Base-by-base conservation (phyloP, 768 basidiomycete genomes). In the Termitomyces heimii region DNA sequence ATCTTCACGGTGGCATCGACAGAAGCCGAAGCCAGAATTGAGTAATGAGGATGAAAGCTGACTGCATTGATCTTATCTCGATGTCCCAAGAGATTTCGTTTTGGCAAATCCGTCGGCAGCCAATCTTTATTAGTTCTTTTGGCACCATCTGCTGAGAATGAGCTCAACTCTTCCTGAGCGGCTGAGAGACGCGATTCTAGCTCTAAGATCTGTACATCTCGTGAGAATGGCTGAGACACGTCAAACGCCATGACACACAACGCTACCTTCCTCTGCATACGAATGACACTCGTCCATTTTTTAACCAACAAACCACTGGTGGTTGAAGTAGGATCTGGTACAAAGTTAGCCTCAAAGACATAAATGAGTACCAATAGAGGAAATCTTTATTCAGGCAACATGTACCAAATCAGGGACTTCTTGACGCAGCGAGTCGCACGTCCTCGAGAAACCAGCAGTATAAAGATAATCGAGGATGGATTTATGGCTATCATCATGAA, bases 211-310 rank as follows among this genome's bases (percentile, higher is more conserved):
- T 85, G 63, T 13, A 20, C 22, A 37, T 37, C 16, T 18, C 35
- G 6, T 49, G 16, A 44, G 16, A 34, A 51, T 22, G 14, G 18
- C 18, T 8, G 40, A 12, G 43, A 48, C 3, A 40, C 12, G 26
- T 42, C n/a, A 14, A 53, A 44, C 20, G 32, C 28, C 28, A 12
- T 28, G 39, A 43, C 10, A 40, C 26, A 26, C 42, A 34, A 45
- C 26, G 14, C 28, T 59, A 85, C 88, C 82, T 90, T 91, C 77
- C 89, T 89, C 76, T 91, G 89, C 67, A 91, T 65, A 55, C 89
- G 77, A 48, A 91, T 89, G 24, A 91, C 86, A 64, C 84, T 85
- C 46, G 86, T 89, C 89, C 89, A 91, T 68, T 91, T 91, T 82
- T 89, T 89, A 70, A 86, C 88, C 54, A 91, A 71, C 55, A 91